These are phyloP conservation scores for Discostella stelligera DNA, from an alignment of 352 stramenopile species.

Conservation along the genomic window DNA sequence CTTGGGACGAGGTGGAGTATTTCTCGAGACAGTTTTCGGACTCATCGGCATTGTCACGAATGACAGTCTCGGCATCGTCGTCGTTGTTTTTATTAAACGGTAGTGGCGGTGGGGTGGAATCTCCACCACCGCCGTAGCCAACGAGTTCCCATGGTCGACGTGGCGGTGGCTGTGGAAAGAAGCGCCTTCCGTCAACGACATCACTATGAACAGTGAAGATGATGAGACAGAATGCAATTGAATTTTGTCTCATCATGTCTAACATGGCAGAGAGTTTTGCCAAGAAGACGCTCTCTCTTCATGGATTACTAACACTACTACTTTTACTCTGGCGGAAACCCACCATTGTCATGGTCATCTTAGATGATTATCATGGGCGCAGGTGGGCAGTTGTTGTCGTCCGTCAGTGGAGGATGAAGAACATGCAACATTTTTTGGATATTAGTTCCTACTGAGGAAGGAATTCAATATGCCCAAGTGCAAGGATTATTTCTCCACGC, in stretches of 20 bases:
- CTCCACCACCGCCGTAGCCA: neutral
- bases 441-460: too few relatives aligned
- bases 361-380: too few relatives aligned
- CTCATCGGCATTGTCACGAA: neutral
- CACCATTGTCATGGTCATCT: neutral
- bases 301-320: neutral
- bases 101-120: neutral
- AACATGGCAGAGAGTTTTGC: too few relatives aligned
- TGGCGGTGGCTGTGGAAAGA: neutral
- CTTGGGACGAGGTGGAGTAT: constrained; percentile 1
- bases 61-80: neutral
- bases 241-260: neutral
- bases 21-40: neutral
- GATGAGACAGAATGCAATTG: neutral
- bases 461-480: too few relatives aligned
- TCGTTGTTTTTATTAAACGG: neutral
- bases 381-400: too few relatives aligned
- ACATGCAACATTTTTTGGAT: too few relatives aligned
- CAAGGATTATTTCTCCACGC: too few relatives aligned
- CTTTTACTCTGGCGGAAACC: neutral
- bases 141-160: neutral
- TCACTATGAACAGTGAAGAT: neutral
- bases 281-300: neutral
- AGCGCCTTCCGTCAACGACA: neutral
- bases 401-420: too few relatives aligned